Evolutionary conservation across 495 filamentous ascomycete genomes (phyloP).

Genomic region (Penicillium atrosanguineum): DNA sequence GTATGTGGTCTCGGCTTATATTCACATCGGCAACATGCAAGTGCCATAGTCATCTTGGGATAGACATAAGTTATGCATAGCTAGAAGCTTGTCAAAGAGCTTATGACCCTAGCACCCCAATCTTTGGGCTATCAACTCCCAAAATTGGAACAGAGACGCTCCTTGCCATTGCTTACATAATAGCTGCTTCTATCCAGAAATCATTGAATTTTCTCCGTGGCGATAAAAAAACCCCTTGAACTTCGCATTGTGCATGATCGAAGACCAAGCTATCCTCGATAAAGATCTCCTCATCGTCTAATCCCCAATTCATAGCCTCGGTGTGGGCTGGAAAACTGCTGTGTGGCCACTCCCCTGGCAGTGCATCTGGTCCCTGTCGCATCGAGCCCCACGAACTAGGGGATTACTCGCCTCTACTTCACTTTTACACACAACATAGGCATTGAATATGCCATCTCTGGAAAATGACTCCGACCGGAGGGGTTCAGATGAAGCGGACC

Average conservation of each 20-base stretch:
- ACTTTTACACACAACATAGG: not conserved
- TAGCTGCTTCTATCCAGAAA: conserved; percentile 9
- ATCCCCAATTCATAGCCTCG: not conserved
- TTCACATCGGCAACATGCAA: too few relatives aligned
- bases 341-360: not conserved
- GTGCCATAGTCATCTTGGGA: too few relatives aligned
- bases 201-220: conserved; percentile 23
- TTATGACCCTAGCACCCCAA: too few relatives aligned
- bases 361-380: conserved; percentile 7
- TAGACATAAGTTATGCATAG: too few relatives aligned
- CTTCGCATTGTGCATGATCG: not conserved
- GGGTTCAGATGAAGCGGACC: conserved; percentile 69
- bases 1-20: too few relatives aligned
- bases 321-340: not conserved
- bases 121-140: too few relatives aligned
- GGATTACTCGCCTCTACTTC: not conserved
- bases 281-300: not conserved
- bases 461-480: conserved; percentile 54
- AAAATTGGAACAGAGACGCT: too few relatives aligned
- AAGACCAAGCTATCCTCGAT: not conserved
- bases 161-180: conserved; percentile 24
- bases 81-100: too few relatives aligned
- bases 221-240: conserved; percentile 8
- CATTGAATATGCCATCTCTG: conserved; percentile 21
- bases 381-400: conserved; percentile 5